Evolutionary conservation across 495 filamentous ascomycete species (phyloP).

Genomic region (Aspergillus homomorphus): DNA sequence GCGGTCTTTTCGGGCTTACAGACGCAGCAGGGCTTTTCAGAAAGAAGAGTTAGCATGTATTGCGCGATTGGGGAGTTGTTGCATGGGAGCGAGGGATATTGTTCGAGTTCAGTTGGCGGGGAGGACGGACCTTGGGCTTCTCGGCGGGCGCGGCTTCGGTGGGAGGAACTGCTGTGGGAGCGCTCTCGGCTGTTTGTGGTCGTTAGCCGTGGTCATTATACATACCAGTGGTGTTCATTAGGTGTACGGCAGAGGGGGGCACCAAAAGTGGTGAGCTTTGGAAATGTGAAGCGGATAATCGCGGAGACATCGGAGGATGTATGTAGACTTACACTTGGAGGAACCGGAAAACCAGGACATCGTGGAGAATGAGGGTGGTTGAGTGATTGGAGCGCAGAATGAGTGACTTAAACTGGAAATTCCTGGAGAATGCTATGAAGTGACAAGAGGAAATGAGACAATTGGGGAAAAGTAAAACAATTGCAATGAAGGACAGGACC

Average conservation of each 20-base stretch:
- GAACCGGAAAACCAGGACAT: constrained; percentile 46
- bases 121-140: constrained; percentile 53
- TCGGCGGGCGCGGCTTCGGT: constrained; percentile 34
- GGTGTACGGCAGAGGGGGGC: not conserved
- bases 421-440: not conserved
- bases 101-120: not conserved
- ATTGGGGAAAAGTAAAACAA: constrained; percentile 5
- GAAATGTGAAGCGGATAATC: constrained; percentile 2
- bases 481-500: too few species aligned
- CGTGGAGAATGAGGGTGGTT: constrained; percentile 5
- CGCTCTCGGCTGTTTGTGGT: constrained; percentile 27
- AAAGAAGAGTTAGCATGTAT: not conserved
- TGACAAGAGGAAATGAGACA: not conserved
- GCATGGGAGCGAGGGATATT: not conserved
- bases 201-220: too few species aligned
- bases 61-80: not conserved
- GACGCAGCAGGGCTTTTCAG: constrained; percentile 88
- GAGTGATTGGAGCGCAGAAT: not conserved
- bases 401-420: not conserved
- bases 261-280: too few species aligned
- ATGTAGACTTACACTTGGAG: constrained; percentile 33
- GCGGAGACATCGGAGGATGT: constrained; percentile 2
- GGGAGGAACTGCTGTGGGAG: constrained; percentile 25
- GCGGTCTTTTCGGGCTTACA: constrained; percentile 91
- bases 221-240: too few species aligned